A percentile compares a stretch with the other conserved stretches of the same genome.
These are phyloP conservation scores for Xylaria telfairii DNA, from an alignment of 495 filamentous ascomycete species.

Conservation along the genomic window DNA sequence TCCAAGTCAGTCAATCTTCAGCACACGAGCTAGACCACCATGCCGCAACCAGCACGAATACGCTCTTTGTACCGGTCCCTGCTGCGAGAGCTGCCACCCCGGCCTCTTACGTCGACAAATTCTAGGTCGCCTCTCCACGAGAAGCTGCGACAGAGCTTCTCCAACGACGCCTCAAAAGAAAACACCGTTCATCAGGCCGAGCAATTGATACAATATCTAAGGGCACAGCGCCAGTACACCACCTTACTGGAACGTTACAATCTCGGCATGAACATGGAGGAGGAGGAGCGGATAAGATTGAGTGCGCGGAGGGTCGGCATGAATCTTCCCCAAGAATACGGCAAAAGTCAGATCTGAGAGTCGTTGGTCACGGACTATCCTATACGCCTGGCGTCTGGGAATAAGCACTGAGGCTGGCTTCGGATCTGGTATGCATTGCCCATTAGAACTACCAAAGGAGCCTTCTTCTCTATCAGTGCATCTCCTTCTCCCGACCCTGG, in stretches of 20 bases:
- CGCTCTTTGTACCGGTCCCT: slow-evolving; percentile 87
- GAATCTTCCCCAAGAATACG: slow-evolving; percentile 72
- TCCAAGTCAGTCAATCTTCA: background rate
- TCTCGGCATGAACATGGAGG: slow-evolving; percentile 81
- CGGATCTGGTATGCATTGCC: background rate
- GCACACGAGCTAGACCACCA: slow-evolving; percentile 21
- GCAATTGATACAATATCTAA: slow-evolving; percentile 79
- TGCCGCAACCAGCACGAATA: slow-evolving; percentile 53
- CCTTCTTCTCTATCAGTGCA: background rate
- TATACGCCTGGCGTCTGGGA: background rate
- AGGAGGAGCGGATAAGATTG: slow-evolving; percentile 83
- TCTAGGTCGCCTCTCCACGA: slow-evolving; percentile 64
- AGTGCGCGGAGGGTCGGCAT: slow-evolving; percentile 88
- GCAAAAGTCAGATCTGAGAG: slow-evolving; percentile 17
- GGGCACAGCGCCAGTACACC: slow-evolving; percentile 81
- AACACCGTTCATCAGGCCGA: slow-evolving; percentile 64
- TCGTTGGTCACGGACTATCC: background rate
- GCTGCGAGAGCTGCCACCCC: slow-evolving; percentile 87
- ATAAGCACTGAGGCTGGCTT: background rate
- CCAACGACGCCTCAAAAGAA: slow-evolving; percentile 36
- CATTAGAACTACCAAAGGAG: background rate
- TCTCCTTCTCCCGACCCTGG: background rate
- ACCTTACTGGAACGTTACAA: slow-evolving; percentile 89
- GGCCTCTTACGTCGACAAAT: slow-evolving; percentile 57
- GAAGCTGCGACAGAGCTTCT: slow-evolving; percentile 63